Percentiles rank a stretch among this genome's conserved stretches.
Evolutionary conservation across 805 yeast species (phyloP).

Genomic region (Hanseniaspora clermontiae): DNA sequence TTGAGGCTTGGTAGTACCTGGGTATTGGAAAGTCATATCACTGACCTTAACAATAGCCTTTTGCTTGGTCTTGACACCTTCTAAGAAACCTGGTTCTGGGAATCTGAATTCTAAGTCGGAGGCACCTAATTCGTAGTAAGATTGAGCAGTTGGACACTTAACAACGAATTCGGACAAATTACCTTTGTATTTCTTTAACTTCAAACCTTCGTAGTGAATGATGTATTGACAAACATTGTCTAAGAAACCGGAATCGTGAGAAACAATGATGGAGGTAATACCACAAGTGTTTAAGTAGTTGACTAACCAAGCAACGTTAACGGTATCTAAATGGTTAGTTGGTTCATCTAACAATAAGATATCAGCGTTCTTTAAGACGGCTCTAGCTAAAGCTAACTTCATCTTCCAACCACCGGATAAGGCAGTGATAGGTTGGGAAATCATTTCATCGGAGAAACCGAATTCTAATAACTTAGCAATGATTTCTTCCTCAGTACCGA

Average conservation of each 20-base stretch:
- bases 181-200: constrained; percentile 99
- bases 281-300: constrained; percentile 98
- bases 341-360: constrained; percentile 98
- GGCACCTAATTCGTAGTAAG: constrained; percentile 97
- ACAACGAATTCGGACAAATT: constrained; percentile 96
- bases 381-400: constrained; percentile 99
- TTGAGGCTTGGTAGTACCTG: constrained; percentile 97
- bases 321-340: constrained; percentile 99
- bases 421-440: constrained; percentile 83
- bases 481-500: constrained; percentile 62
- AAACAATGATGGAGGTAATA: constrained; percentile 94
- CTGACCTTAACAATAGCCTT: constrained; percentile 98
- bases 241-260: constrained; percentile 99
- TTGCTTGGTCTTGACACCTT: constrained; percentile 99
- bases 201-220: constrained; percentile 99
- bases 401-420: constrained; percentile 99
- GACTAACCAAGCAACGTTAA: constrained; percentile 98
- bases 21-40: constrained; percentile 97
- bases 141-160: constrained; percentile 97
- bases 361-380: constrained; percentile 96
- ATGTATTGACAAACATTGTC: constrained; percentile 95
- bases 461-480: constrained; percentile 71
- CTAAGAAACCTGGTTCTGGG: constrained; percentile 99
- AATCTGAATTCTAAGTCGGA: constrained; percentile 90
- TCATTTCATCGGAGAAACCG: constrained; percentile 89